Percentiles rank a stretch among this genome's conserved stretches.
These are phyloP conservation scores for Balamuthia mandrillaris DNA, from an alignment of 208 protist species.

Conservation along the genomic window DNA sequence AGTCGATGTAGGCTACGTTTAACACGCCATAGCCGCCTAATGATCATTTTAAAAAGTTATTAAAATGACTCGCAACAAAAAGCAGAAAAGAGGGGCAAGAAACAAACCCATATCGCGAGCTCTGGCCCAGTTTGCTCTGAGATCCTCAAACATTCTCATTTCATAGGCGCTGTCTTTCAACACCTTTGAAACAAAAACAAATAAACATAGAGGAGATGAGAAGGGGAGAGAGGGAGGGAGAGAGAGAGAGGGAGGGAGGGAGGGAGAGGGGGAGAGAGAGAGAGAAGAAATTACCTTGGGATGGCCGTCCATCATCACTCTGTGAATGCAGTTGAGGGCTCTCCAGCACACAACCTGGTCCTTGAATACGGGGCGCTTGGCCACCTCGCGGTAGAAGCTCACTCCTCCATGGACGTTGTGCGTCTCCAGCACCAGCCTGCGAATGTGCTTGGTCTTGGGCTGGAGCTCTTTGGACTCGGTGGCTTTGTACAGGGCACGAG, in stretches of 20 bases:
- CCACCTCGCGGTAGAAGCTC: background rate
- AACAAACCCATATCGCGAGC: background rate
- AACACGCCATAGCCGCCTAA: background rate
- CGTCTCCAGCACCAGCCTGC: conserved; percentile 19
- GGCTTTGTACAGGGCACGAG: background rate
- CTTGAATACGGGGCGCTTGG: background rate
- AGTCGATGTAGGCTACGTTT: background rate
- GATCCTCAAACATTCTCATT: background rate
- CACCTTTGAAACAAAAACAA: no score
- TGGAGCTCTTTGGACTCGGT: conserved; percentile 3
- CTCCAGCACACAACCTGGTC: conserved; percentile 15
- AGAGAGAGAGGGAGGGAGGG: no score
- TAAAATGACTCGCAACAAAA: background rate
- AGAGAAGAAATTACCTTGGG: no score
- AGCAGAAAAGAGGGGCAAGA: background rate
- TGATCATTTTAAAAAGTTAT: background rate
- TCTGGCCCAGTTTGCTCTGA: background rate
- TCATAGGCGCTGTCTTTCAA: background rate
- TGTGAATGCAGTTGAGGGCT: background rate
- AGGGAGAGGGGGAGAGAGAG: no score
- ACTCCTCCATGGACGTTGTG: conserved; percentile 17
- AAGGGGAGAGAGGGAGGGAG: no score
- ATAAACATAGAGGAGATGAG: no score
- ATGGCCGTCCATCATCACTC: background rate
- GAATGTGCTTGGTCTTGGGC: conserved; percentile 37